A percentile compares a stretch with the other conserved stretches of the same genome.
These are phyloP conservation scores for Aspergillus panamensis DNA, from an alignment of 495 filamentous ascomycete species.

Conservation along the genomic window DNA sequence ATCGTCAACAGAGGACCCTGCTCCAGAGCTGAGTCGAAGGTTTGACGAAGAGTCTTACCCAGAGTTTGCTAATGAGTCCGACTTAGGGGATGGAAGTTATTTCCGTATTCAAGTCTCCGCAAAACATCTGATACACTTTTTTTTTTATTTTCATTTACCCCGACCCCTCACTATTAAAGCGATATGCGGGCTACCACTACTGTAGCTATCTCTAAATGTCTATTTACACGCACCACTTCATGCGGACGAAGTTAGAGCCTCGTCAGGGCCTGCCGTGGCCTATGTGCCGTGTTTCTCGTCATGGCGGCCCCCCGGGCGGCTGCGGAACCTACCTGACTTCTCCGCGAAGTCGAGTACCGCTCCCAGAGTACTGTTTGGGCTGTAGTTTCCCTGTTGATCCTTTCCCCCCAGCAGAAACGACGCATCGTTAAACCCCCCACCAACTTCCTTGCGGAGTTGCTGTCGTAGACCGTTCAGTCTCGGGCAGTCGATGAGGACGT, in stretches of 20 bases:
- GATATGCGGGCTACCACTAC: constrained; percentile 19
- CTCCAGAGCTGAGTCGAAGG: too few relatives aligned
- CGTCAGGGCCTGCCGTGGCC: constrained; percentile 30
- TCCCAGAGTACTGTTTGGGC: constrained; percentile 22
- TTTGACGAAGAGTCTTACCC: too few relatives aligned
- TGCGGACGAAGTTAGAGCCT: constrained; percentile 26
- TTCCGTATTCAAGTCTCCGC: too few relatives aligned
- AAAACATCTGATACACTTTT: too few relatives aligned
- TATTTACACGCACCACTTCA: constrained; percentile 18
- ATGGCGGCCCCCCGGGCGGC: constrained; percentile 29
- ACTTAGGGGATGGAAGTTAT: too few relatives aligned
- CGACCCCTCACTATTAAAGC: constrained; percentile 19
- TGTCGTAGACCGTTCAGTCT: constrained; percentile 12
- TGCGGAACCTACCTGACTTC: constrained; percentile 29
- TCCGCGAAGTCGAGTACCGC: constrained; percentile 31
- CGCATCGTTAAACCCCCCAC: constrained; percentile 25
- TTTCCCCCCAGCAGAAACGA: constrained; percentile 27
- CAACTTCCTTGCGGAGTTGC: constrained; percentile 18
- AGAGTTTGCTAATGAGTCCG: too few relatives aligned
- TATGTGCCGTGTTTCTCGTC: constrained; percentile 22
- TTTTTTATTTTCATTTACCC: too few relatives aligned
- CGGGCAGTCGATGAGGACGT: constrained; percentile 9
- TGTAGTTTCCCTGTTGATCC: constrained; percentile 23
- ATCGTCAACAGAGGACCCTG: too few relatives aligned
- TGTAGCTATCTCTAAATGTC: constrained; percentile 14